A percentile compares a stretch with the other conserved stretches of the same genome.
Conservation (phyloP, 129 eudicot species). For the Lactuca saligna region DNA sequence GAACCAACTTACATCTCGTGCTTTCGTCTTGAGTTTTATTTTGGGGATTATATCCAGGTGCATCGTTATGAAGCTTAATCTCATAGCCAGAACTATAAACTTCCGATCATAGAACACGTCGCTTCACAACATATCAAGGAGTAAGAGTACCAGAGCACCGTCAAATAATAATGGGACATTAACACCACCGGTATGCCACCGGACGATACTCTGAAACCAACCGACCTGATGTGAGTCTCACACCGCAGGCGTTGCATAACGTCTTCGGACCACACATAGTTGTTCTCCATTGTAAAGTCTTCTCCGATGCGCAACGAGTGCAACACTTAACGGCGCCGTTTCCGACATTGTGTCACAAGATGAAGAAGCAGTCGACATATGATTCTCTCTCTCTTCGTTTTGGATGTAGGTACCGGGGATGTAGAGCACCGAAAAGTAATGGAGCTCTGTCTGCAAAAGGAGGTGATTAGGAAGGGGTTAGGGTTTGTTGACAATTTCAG, state of each 20-base stretch:
- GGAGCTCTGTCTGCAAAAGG: too few species aligned
- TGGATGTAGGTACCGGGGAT: constrained; percentile 4
- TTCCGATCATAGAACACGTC: too few species aligned
- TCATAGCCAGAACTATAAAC: constrained; percentile 52
- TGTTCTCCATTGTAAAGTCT: constrained; percentile 64
- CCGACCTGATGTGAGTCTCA: constrained; percentile 57
- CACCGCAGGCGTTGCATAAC: constrained; percentile 71
- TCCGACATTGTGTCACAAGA: constrained; percentile 18
- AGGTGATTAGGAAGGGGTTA: too few species aligned
- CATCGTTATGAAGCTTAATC: constrained; percentile 65
- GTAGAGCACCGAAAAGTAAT: constrained; percentile 3
- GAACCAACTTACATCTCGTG: constrained; percentile 54
- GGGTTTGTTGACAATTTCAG: too few species aligned
- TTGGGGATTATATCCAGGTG: constrained; percentile 45
- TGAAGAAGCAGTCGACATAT: constrained; percentile 12
- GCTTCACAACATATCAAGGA: too few species aligned
- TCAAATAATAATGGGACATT: too few species aligned
- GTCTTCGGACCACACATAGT: constrained; percentile 66
- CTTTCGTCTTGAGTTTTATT: constrained; percentile 48
- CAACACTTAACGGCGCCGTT: constrained; percentile 37
- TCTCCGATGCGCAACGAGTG: constrained; percentile 70
- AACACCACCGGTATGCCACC: constrained; percentile 47
- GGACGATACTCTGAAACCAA: constrained; percentile 72
- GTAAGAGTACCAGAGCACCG: too few species aligned
- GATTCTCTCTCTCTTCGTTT: constrained; percentile 8